phyloP scores from a whole-genome alignment of 2,329 filamentous ascomycete species.

The Davidsoniella australis region DNA sequence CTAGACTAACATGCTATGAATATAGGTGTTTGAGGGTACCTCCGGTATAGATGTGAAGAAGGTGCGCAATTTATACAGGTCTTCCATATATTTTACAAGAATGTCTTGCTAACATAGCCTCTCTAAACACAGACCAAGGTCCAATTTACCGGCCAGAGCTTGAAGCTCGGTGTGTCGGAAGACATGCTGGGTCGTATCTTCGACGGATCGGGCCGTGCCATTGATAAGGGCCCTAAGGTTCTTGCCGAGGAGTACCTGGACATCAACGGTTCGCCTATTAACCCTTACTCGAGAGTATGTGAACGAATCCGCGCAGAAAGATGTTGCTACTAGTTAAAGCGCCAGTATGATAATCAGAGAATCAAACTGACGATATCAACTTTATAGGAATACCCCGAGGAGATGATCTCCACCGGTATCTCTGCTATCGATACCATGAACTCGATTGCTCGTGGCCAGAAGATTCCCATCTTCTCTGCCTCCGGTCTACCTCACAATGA shows the following conservation, averaged over 20 bases:
- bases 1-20: neutral
- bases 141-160: slow-evolving; percentile 88
- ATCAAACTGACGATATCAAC: neutral
- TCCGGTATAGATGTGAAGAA: slow-evolving; percentile 98
- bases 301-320: neutral
- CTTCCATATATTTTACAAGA: neutral
- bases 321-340: neutral
- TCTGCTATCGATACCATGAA: slow-evolving; percentile 98
- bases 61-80: slow-evolving; percentile 31
- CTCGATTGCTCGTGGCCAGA: slow-evolving; percentile 94
- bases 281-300: slow-evolving; percentile 84
- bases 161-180: slow-evolving; percentile 97
- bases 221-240: slow-evolving; percentile 98
- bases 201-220: slow-evolving; percentile 91
- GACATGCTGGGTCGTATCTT: slow-evolving; percentile 99
- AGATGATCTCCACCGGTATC: slow-evolving; percentile 99
- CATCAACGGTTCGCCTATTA: slow-evolving; percentile 97
- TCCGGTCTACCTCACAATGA: slow-evolving; percentile 98
- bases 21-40: slow-evolving; percentile 90
- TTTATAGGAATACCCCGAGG: slow-evolving; percentile 81
- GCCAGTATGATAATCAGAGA: neutral
- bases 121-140: slow-evolving; percentile 60
- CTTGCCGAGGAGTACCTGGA: slow-evolving; percentile 95
- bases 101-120: slow-evolving; percentile 16
- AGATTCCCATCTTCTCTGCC: slow-evolving; percentile 98